Base-by-base conservation (phyloP, 129 eudicot species). In the Lactuca saligna region DNA sequence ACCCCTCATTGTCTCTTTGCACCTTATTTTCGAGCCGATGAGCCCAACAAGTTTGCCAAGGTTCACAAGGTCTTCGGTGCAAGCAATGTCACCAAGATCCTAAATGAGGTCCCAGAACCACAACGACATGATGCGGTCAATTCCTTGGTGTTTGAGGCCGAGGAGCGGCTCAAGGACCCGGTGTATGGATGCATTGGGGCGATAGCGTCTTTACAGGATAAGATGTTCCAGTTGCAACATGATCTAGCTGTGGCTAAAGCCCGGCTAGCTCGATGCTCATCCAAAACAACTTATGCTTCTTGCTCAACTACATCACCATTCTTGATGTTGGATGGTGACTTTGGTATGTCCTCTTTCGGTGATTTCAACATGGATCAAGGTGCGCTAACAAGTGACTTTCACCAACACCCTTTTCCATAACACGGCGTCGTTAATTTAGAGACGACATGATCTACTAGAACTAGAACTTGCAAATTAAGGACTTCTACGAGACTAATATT, bases 11-110 rank as follows among this genome's bases (percentile, higher is more conserved):
- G 96, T 61, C 79, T 88, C 42, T 84, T 88, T 72, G 94, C 96
- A 13, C 98, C 98, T 1, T 86, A 91, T 62, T 91, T 91, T 54
- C 89, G 81, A 35, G 81, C 96, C 17, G 95, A 91, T 17, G 96
- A 91, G 76, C 95, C 89, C 7, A 84, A 81, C 65, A 88, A 82
- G 66, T 91, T 88, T 50, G 90, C 90, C 60, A 86, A 86, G 57
- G 97, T 91, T 46, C 97, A 91, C 83, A 91, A 91, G 74, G 98
- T 91, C 50, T 91, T 91, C 20, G 98, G 98, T 14, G 98, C 98
- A 5, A 86, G 95, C 73, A 91, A 91, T 69, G 95, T 91, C 20
- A 84, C 86, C 82, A 91, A 91, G 89, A 88, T 91, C 66, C 77
- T 91, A 17, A 86, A 86, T 38, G 95, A 91, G 44, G 98, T 91